phyloP scores from a whole-genome alignment of 768 basidiomycete species.

The Suillus alpinus region DNA sequence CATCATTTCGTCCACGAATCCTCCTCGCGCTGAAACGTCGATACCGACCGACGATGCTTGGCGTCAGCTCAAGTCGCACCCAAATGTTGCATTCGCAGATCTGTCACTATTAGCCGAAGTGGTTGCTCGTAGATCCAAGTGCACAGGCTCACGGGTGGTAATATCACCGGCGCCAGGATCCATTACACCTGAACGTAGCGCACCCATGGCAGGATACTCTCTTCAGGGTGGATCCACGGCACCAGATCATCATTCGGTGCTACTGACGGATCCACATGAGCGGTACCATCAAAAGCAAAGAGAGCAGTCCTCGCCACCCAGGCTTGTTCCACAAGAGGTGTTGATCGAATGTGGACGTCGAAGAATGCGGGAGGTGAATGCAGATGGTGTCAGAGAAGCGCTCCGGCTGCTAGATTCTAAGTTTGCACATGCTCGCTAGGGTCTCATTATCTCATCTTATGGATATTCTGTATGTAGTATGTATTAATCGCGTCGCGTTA shows the following conservation, averaged over 20 bases:
- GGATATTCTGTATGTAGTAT: conserved; percentile 7
- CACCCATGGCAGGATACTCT: conserved; percentile 5
- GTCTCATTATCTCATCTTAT: neutral
- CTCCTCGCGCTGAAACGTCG: conserved; percentile 38
- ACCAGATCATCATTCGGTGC: conserved; percentile 35
- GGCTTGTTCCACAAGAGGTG: conserved; percentile 59
- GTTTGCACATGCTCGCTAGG: conserved; percentile 39
- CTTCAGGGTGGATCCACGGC: conserved; percentile 10
- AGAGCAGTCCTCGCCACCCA: conserved; percentile 42
- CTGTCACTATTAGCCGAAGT: conserved; percentile 84
- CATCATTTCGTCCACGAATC: conserved; percentile 21
- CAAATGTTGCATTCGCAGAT: conserved; percentile 84
- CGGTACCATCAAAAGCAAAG: conserved; percentile 47
- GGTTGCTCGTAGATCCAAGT: conserved; percentile 78
- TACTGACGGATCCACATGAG: conserved; percentile 54
- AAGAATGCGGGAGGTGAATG: conserved; percentile 61
- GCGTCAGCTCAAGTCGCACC: conserved; percentile 83
- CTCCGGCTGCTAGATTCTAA: conserved; percentile 70
- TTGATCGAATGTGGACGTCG: conserved; percentile 61
- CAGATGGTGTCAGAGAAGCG: conserved; percentile 73
- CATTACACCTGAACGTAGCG: conserved; percentile 44
- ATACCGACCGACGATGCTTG: conserved; percentile 84
- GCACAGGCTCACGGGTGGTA: conserved; percentile 66
- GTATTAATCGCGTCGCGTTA: conserved; percentile 1
- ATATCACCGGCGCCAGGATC: conserved; percentile 53